Evolutionary conservation across 2,329 filamentous ascomycete species (phyloP), one percentile per base, ranked within the genome.

Genomic region (Rhytidhysteron rufulum): DNA sequence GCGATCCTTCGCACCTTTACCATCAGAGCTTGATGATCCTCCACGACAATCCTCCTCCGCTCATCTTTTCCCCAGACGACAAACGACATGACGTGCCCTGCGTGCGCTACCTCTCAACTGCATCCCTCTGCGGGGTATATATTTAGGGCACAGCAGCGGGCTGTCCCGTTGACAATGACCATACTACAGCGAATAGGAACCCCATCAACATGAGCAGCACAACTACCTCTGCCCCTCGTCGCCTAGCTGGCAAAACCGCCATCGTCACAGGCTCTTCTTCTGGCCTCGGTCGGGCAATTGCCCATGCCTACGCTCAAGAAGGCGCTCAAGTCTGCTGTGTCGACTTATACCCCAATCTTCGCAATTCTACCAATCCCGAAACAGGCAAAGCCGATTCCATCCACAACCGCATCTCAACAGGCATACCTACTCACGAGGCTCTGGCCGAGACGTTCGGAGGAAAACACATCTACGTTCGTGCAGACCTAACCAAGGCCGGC

Each of bases 311-410:
- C 25, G 44, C 36, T 4, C 36, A 33, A 20, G 51, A 55, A 41
- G 53, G 51, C 34, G 50, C 50, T 5, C 42, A 40, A 17, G 45
- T 56, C 16, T 40, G 48, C 36, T 56, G 53, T 36, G 55, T 59
- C 8, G 63, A 66, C 38, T 47, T 63, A 11, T 59, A 57, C 40
- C 53, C 54, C 11, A 44, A 36, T 5, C 52, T 54, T 3, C 51
- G 58, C 31, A 60, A 60, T 42, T 39, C 49, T 21, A 51, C 51
- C 21, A 56, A 63, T 25, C 35, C 51, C 8, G 20, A 18, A 1
- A 62, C 57, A 11, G 55, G 58, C 35, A 62, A 58, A 43, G 58
- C 58, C 5, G 56, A 60, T 41, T 47, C 54, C 27, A 49, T 53
- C 34, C 47, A 57, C 42, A 53, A 61, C 40, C 56, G 58, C 9